Evolutionary conservation across 2,329 filamentous ascomycete genomes (phyloP), one percentile per base, ranked within the genome.

Genomic region (Aspergillus sp.): DNA sequence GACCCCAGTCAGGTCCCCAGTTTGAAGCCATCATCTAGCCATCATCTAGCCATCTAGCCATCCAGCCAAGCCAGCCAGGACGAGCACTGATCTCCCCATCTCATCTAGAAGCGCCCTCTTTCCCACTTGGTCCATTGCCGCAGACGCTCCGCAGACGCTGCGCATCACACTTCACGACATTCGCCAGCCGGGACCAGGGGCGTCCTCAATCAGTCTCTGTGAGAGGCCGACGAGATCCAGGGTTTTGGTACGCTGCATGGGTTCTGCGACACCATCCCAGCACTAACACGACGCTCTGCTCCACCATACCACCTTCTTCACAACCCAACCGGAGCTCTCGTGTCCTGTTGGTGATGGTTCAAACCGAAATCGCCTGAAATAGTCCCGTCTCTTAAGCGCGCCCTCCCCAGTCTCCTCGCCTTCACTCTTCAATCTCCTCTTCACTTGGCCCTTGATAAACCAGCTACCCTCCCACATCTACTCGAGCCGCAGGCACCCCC

Each of bases 211-310:
- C 63, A 58, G 46, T 39, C 37, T 57, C 56, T 61, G 41, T 62
- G 54, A 64, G 56, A 64, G 62, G 62, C 56, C 55, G 35, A 51
- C 48, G 37, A 40, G 60, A 58, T 56, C 65, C 65, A 65, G 59
- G 57, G 60, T 54, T 58, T 60, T 60, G 65, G 63, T 64, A 63
- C 65, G 59, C 62, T 66, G 63, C 64, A 65, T 66, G 64, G 63
- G 45, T 64, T 57, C 63, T 57, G 63, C 55, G 60, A 59, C 64
- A 62, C 59, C 64, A 62, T 57, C 58, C 62, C 45, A 56, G 57
- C 61, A 59, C 57, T 63, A 60, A 56, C 9, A 31, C 58, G 56
- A 45, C 52, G 52, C 55, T 57, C 57, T 37, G 35, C 12, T 37
- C 35, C 35, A 37, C 35, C 35, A 37, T 37, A 60, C 40, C 55